A percentile compares a stretch with the other conserved stretches of the same genome.
Evolutionary conservation across 2,329 filamentous ascomycete species (phyloP).

Genomic region (Xylaria sp.): DNA sequence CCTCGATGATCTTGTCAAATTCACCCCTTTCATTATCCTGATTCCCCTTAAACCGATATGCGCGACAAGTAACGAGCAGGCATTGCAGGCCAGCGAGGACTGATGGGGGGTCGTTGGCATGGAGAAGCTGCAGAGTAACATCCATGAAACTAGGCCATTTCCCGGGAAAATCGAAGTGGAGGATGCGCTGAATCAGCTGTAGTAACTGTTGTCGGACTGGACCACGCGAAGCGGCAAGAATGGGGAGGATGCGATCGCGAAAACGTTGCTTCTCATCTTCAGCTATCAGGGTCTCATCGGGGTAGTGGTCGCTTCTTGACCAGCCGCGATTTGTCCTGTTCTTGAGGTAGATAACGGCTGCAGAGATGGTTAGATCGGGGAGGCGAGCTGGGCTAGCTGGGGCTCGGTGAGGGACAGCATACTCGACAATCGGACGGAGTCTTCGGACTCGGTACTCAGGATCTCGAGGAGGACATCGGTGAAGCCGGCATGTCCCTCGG

Average conservation of each 20-base stretch:
- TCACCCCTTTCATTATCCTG: slow-evolving; percentile 81
- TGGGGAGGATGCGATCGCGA: slow-evolving; percentile 86
- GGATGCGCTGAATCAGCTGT: slow-evolving; percentile 92
- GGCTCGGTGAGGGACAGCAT: slow-evolving; percentile 53
- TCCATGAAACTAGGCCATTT: slow-evolving; percentile 96
- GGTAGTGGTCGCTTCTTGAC: slow-evolving; percentile 79
- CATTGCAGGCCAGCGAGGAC: slow-evolving; percentile 96
- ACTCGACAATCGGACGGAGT: slow-evolving; percentile 88
- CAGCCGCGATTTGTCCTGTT: slow-evolving; percentile 95
- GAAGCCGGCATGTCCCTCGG: slow-evolving; percentile 90
- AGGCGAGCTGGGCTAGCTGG: slow-evolving; percentile 5
- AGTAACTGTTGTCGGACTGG: slow-evolving; percentile 92
- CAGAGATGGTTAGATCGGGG: slow-evolving; percentile 37
- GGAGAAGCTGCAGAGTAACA: slow-evolving; percentile 87
- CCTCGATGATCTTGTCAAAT: slow-evolving; percentile 93
- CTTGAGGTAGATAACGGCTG: slow-evolving; percentile 97
- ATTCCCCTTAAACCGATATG: slow-evolving; percentile 89
- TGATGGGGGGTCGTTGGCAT: slow-evolving; percentile 84
- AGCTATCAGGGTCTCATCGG: slow-evolving; percentile 77
- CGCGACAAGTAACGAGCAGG: slow-evolving; percentile 90
- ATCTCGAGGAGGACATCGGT: slow-evolving; percentile 91
- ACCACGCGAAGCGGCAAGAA: slow-evolving; percentile 82
- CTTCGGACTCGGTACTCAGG: slow-evolving; percentile 86
- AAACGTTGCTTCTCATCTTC: slow-evolving; percentile 91
- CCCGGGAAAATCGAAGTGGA: slow-evolving; percentile 93